Conservation (phyloP, 768 basidiomycete species). For the Auricularia heimuer region DNA sequence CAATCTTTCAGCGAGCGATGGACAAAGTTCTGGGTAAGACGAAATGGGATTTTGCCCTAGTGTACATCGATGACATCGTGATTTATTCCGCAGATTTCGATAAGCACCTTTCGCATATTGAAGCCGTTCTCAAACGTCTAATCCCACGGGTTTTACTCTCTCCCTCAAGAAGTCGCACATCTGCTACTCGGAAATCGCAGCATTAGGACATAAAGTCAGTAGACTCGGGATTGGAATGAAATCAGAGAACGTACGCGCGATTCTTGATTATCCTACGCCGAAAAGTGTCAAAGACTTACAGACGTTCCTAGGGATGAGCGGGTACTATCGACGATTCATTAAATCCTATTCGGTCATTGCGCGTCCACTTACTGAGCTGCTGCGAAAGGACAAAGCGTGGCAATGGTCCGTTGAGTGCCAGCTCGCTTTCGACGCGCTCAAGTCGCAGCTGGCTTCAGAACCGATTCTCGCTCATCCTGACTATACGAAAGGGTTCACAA, state of each 20-base stretch:
- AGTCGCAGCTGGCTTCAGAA: background rate
- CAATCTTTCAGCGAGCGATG: background rate
- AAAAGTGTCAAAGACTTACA: conserved; percentile 13
- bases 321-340: conserved; percentile 25
- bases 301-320: conserved; percentile 20
- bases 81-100: background rate
- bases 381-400: background rate
- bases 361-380: background rate
- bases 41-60: background rate
- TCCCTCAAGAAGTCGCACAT: background rate
- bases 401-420: background rate
- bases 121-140: background rate
- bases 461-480: background rate
- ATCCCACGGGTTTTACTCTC: background rate
- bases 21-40: background rate
- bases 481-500: background rate
- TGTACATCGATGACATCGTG: background rate
- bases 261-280: conserved; percentile 22
- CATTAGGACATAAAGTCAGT: background rate
- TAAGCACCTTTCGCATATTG: background rate
- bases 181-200: background rate
- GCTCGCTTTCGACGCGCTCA: background rate
- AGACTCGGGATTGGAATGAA: conserved; percentile 21
- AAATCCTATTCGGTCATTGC: conserved; percentile 18
- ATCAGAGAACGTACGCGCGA: conserved; percentile 20